A percentile compares a stretch with the other conserved stretches of the same genome.
phyloP scores from a whole-genome alignment of 257 asterid genomes.

The Scutellaria minor region DNA sequence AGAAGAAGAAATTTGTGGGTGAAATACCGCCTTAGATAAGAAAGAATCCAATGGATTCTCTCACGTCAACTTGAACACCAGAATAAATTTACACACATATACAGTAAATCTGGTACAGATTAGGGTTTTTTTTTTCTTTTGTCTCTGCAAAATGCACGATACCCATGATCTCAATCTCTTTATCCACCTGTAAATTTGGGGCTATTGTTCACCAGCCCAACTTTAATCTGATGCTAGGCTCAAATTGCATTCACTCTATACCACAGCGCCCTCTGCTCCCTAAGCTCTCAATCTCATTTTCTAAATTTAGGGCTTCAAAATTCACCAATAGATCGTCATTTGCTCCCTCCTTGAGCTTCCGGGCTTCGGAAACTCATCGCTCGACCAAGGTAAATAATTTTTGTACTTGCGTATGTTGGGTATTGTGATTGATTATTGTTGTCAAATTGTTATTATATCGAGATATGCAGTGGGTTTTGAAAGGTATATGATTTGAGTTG shows the following conservation, averaged over 20 bases:
- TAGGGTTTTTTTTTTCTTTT: constrained; percentile 48
- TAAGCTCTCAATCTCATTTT: constrained; percentile 41
- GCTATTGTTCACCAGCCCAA: constrained; percentile 36
- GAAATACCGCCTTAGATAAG: constrained; percentile 33
- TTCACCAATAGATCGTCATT: constrained; percentile 48
- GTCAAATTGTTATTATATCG: background rate
- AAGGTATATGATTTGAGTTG: background rate
- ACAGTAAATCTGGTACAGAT: constrained; percentile 25
- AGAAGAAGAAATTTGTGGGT: constrained; percentile 7
- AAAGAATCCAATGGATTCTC: constrained; percentile 27
- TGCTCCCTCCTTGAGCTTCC: constrained; percentile 42
- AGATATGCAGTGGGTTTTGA: constrained; percentile 26
- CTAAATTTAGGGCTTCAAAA: constrained; percentile 50
- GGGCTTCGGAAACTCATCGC: constrained; percentile 45
- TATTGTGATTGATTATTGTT: constrained; percentile 1
- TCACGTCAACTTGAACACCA: constrained; percentile 9
- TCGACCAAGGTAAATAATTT: constrained; percentile 57
- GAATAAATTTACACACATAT: constrained; percentile 12
- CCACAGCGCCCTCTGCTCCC: constrained; percentile 49
- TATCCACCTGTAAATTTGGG: constrained; percentile 46
- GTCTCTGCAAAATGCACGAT: constrained; percentile 53
- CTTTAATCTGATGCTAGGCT: constrained; percentile 68
- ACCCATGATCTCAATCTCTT: constrained; percentile 50
- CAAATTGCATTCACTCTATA: constrained; percentile 57
- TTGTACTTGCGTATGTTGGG: constrained; percentile 13